These are phyloP conservation scores for Crithidia sp. DNA, from an alignment of 208 protist genomes.

Conservation along the genomic window DNA sequence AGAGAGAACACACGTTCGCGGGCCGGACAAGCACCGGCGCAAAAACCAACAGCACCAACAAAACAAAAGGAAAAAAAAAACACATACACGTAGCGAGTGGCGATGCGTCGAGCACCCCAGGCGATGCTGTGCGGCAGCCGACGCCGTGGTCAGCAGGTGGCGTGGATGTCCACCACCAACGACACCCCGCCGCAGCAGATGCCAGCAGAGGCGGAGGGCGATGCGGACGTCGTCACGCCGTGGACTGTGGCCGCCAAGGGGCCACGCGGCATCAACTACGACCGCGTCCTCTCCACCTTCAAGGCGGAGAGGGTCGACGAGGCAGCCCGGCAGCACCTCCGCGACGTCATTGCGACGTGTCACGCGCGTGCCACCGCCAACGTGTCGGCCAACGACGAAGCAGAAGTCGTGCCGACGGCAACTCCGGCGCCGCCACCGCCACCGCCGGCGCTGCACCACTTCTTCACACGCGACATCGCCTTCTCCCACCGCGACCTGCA, in stretches of 20 bases:
- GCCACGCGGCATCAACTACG: slow-evolving; percentile 81
- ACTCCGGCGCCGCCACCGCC: neutral
- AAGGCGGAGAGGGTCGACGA: slow-evolving; percentile 75
- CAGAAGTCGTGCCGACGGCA: neutral
- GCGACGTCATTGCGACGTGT: slow-evolving; percentile 30
- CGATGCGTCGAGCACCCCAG: neutral
- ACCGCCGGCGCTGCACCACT: slow-evolving; percentile 80
- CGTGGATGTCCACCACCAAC: slow-evolving; percentile 1
- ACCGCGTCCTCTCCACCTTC: slow-evolving; percentile 80
- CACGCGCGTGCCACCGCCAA: slow-evolving; percentile 5
- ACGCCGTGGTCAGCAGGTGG: neutral
- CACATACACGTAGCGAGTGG: too few relatives aligned
- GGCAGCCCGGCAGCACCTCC: slow-evolving; percentile 34
- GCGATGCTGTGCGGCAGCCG: neutral
- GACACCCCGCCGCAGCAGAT: neutral
- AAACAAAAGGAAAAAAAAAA: too few relatives aligned
- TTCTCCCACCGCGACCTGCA: slow-evolving; percentile 98
- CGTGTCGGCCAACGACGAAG: slow-evolving; percentile 17
- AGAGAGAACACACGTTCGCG: too few relatives aligned
- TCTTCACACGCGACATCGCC: slow-evolving; percentile 95
- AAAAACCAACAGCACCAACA: too few relatives aligned
- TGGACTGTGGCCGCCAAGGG: slow-evolving; percentile 81
- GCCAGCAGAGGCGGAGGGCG: neutral
- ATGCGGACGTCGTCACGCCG: slow-evolving; percentile 75
- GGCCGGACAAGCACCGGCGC: too few relatives aligned